A percentile compares a stretch with the other conserved stretches of the same genome.
phyloP scores from a whole-genome alignment of 202 grass and related monocot species.

The Schoenoplectus tabernaemontani region DNA sequence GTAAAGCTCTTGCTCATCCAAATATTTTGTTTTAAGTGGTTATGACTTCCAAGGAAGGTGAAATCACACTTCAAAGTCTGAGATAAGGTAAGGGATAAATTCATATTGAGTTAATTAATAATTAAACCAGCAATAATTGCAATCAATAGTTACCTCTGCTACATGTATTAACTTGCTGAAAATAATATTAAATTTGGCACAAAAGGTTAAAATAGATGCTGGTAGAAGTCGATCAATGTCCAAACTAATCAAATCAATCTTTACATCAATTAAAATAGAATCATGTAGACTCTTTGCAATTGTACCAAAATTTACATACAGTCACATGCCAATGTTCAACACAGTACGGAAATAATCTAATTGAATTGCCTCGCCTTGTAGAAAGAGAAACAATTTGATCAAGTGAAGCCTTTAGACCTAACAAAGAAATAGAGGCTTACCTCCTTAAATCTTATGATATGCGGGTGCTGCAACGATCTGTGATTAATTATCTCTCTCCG shows the following conservation, averaged over 20 bases:
- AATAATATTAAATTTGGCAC: neutral
- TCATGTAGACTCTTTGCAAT: neutral
- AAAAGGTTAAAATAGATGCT: neutral
- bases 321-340: neutral
- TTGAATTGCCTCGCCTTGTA: neutral
- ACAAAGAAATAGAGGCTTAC: slow-evolving; percentile 36
- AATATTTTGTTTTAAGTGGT: neutral
- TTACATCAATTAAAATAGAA: neutral
- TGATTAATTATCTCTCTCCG: slow-evolving; percentile 99
- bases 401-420: neutral
- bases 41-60: neutral
- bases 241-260: neutral
- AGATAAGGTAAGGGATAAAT: neutral
- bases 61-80: neutral
- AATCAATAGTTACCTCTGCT: neutral
- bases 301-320: neutral
- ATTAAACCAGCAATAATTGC: neutral
- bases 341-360: neutral
- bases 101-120: neutral
- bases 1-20: neutral
- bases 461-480: slow-evolving; percentile 78
- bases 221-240: neutral
- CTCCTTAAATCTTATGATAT: slow-evolving; percentile 96
- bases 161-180: neutral
- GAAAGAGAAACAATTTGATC: neutral